phyloP scores from a whole-genome alignment of 2,329 filamentous ascomycete species.

The Verticillium longisporum region DNA sequence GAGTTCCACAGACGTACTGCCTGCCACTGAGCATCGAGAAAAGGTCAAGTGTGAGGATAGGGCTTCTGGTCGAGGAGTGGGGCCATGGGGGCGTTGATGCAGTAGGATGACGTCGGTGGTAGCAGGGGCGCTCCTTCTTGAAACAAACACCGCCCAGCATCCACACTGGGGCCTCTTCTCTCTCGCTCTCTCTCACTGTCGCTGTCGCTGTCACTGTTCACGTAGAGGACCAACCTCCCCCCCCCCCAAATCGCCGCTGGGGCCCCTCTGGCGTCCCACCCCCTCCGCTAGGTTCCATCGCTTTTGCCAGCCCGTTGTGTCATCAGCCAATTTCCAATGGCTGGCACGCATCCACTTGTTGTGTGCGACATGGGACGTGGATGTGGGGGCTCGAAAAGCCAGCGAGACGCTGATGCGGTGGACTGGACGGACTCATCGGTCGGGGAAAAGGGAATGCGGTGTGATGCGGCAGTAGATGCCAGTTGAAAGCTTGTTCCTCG shows the following conservation, averaged over 20 bases:
- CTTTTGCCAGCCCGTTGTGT: neutral
- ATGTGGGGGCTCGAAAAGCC: neutral
- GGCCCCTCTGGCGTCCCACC: neutral
- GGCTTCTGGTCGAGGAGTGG: neutral
- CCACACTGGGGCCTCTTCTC: neutral
- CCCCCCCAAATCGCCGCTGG: neutral
- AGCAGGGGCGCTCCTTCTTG: neutral
- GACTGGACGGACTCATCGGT: neutral
- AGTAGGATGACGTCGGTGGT: neutral
- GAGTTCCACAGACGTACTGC: neutral
- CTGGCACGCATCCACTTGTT: neutral
- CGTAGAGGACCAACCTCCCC: neutral
- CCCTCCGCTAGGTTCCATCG: neutral
- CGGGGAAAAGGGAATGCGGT: neutral
- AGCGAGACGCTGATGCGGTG: neutral
- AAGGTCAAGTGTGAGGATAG: neutral
- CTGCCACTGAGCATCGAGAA: neutral
- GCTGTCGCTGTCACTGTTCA: neutral
- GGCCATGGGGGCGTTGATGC: neutral
- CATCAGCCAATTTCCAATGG: neutral
- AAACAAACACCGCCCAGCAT: neutral
- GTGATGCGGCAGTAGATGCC: neutral
- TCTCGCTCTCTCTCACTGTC: no score
- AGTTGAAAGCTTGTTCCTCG: neutral
- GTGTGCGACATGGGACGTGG: neutral